Evolutionary conservation across 441 rosid species (phyloP).

Genomic region (Raphanus hybrid): DNA sequence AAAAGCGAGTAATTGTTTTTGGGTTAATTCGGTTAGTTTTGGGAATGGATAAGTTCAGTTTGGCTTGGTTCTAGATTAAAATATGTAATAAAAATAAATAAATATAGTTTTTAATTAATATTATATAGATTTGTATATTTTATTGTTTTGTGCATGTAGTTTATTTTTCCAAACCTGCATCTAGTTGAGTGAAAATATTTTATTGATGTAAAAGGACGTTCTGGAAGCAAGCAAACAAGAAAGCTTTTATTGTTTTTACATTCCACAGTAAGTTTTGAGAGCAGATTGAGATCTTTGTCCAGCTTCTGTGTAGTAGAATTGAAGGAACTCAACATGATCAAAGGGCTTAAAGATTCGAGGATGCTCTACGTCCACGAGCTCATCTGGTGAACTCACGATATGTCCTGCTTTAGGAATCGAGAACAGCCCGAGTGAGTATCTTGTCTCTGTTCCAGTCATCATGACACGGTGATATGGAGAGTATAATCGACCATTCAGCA

Average conservation of each 20-base stretch:
- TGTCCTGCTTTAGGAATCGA: slow-evolving; percentile 63
- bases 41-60: not conserved
- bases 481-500: slow-evolving; percentile 63
- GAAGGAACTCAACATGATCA: slow-evolving; percentile 59
- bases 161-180: not conserved
- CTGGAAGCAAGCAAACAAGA: slow-evolving; percentile 5
- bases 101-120: not conserved
- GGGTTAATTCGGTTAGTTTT: not conserved
- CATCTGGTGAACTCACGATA: slow-evolving; percentile 57
- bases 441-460: slow-evolving; percentile 62
- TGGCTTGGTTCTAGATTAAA: not conserved
- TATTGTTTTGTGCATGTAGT: not conserved
- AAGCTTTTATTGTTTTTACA: slow-evolving; percentile 22
- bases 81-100: not conserved
- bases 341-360: slow-evolving; percentile 70
- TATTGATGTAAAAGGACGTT: slow-evolving; percentile 2
- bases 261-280: slow-evolving; percentile 58
- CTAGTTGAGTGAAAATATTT: not conserved
- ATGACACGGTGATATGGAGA: slow-evolving; percentile 61
- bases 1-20: not conserved
- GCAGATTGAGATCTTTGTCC: slow-evolving; percentile 57
- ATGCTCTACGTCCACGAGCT: slow-evolving; percentile 61
- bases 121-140: not conserved
- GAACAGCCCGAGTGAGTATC: slow-evolving; percentile 66
- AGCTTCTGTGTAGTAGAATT: slow-evolving; percentile 54